Conservation (phyloP, 352 stramenopile genomes). For the Aphanomyces cochlioides region DNA sequence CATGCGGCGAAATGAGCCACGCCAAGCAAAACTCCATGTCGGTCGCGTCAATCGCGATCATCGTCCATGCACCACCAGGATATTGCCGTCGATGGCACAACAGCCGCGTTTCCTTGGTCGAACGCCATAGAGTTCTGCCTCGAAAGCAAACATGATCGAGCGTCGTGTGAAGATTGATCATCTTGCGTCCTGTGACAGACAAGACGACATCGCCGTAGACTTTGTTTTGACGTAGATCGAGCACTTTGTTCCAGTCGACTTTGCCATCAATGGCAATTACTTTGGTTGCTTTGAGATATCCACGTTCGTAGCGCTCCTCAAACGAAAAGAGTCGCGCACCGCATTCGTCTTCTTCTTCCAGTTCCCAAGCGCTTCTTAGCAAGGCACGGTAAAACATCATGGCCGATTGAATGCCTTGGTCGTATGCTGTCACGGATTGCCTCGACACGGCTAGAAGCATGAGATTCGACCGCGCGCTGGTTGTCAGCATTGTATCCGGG, state of each 20-base stretch:
- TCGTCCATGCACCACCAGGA: slow-evolving; percentile 42
- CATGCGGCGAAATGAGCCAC: slow-evolving; percentile 52
- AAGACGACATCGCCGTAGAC: slow-evolving; percentile 56
- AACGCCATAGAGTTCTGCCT: slow-evolving; percentile 25
- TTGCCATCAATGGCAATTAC: not conserved
- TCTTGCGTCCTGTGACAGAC: slow-evolving; percentile 40
- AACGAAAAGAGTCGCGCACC: not conserved
- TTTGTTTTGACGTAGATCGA: slow-evolving; percentile 9
- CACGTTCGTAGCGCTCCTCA: slow-evolving; percentile 31
- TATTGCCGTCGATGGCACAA: slow-evolving; percentile 59
- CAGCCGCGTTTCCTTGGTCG: slow-evolving; percentile 26
- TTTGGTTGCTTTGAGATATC: slow-evolving; percentile 27
- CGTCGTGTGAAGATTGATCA: slow-evolving; percentile 53
- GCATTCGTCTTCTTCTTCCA: not conserved
- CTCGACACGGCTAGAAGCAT: not conserved
- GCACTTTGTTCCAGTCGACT: slow-evolving; percentile 25
- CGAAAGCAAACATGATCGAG: slow-evolving; percentile 44
- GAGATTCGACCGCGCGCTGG: not conserved
- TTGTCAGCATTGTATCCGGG: not conserved
- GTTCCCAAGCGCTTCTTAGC: slow-evolving; percentile 20
- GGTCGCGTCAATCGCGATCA: slow-evolving; percentile 3
- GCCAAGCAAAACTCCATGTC: slow-evolving; percentile 47
- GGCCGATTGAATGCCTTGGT: slow-evolving; percentile 9
- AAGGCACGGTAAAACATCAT: slow-evolving; percentile 21
- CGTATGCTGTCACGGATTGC: not conserved